Conservation (phyloP, 1,139 yeast genomes). For the Sugiyamaella xylanicola region DNA sequence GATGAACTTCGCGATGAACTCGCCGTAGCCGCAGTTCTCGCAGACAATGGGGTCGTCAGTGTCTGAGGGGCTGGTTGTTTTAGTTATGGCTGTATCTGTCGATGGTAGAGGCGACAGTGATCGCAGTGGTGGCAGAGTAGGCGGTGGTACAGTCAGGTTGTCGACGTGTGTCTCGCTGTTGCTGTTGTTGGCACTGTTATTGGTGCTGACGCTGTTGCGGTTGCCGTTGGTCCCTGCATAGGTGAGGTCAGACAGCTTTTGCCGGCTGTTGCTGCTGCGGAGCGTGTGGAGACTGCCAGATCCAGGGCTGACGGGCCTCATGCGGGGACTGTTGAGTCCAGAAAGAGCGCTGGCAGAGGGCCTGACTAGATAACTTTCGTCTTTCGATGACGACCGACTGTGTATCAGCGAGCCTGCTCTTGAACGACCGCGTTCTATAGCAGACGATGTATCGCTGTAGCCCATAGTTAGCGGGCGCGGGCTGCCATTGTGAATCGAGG, state of each 20-base stretch:
- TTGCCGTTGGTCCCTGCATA: background rate
- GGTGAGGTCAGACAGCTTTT: constrained; percentile 2
- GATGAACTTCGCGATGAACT: constrained; percentile 27
- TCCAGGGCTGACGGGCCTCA: constrained; percentile 20
- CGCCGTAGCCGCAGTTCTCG: constrained; percentile 26
- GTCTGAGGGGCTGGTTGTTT: constrained; percentile 1
- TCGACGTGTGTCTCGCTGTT: background rate
- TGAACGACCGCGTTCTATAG: constrained; percentile 19
- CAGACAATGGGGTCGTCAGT: constrained; percentile 19
- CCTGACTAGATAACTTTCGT: constrained; percentile 6
- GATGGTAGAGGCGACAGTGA: constrained; percentile 1
- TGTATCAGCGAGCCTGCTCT: constrained; percentile 14
- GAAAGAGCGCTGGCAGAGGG: constrained; percentile 16
- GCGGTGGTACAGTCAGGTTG: background rate
- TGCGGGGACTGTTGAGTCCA: constrained; percentile 19
- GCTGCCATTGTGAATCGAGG: constrained; percentile 23
- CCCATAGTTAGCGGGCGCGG: constrained; percentile 18
- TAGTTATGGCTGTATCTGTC: background rate
- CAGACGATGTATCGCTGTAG: constrained; percentile 13
- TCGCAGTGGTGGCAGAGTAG: background rate
- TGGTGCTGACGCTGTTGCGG: background rate
- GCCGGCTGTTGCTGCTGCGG: constrained; percentile 11
- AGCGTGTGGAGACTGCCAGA: constrained; percentile 3
- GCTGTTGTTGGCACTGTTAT: background rate
- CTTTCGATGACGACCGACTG: constrained; percentile 23